A percentile compares a stretch with the other conserved stretches of the same genome.
Evolutionary conservation across 371 early-diverging fungal species (phyloP).

Genomic region (Mortierella sp.): DNA sequence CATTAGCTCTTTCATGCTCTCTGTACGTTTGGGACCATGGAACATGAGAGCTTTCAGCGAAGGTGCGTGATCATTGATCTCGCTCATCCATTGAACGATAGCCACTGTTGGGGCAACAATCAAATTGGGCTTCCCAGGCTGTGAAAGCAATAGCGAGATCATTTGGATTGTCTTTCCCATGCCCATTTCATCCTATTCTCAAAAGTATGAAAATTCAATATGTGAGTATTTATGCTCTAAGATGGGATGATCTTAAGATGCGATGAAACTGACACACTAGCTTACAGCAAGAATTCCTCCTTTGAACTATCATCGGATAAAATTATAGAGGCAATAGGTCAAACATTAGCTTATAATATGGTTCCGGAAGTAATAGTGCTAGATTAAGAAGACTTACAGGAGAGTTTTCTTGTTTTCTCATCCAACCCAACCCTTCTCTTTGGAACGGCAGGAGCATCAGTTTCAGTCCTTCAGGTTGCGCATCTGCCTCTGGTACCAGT

Average conservation of each 20-base stretch:
- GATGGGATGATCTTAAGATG: background rate
- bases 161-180: constrained; percentile 99
- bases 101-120: constrained; percentile 94
- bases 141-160: constrained; percentile 84
- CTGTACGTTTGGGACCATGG: constrained; percentile 77
- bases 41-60: constrained; percentile 75
- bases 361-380: background rate
- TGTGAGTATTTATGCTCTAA: background rate
- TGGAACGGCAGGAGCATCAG: constrained; percentile 93
- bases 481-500: constrained; percentile 57
- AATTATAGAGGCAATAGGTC: background rate
- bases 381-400: constrained; percentile 53
- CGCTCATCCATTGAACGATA: constrained; percentile 90
- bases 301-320: constrained; percentile 64
- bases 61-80: constrained; percentile 81
- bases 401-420: constrained; percentile 78
- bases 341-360: background rate
- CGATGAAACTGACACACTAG: background rate
- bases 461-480: constrained; percentile 79
- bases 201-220: background rate
- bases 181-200: constrained; percentile 92
- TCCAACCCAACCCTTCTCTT: constrained; percentile 87
- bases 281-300: constrained; percentile 87
- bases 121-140: constrained; percentile 80
- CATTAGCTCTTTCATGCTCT: constrained; percentile 62